Evolutionary conservation across 2,329 filamentous ascomycete species (phyloP).

Genomic region (Monosporascus ibericus): DNA sequence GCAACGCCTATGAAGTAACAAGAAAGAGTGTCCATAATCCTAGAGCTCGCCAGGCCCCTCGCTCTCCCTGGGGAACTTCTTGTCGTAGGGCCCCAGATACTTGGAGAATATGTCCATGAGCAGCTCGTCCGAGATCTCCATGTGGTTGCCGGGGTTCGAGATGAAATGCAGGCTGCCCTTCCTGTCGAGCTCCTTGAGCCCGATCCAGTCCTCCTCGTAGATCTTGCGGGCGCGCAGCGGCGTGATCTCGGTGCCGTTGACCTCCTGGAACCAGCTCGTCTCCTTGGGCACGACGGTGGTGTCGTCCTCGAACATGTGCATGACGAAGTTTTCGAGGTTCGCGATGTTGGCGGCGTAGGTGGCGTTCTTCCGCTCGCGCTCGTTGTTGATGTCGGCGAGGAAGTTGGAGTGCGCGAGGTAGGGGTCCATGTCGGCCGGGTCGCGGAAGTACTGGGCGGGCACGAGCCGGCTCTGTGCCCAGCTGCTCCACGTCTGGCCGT

Average conservation of each 20-base stretch:
- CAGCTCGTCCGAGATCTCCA: constrained; percentile 65
- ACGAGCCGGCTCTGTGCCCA: constrained; percentile 77
- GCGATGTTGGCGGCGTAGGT: constrained; percentile 68
- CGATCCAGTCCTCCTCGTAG: constrained; percentile 92
- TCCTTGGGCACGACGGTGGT: constrained; percentile 83
- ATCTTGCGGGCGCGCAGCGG: constrained; percentile 62
- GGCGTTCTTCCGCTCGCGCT: constrained; percentile 67
- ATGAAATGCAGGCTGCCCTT: constrained; percentile 74
- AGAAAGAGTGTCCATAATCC: constrained; percentile 1
- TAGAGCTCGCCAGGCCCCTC: constrained; percentile 32
- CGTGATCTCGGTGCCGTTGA: constrained; percentile 64
- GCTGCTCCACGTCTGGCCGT: constrained; percentile 71
- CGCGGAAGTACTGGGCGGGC: constrained; percentile 91
- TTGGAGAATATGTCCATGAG: constrained; percentile 60
- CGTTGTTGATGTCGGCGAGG: constrained; percentile 94
- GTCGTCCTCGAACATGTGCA: constrained; percentile 88
- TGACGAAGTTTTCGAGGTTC: constrained; percentile 68
- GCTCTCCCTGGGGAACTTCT: constrained; percentile 26
- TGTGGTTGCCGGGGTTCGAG: constrained; percentile 71
- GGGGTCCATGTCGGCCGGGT: constrained; percentile 57
- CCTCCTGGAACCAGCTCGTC: constrained; percentile 84
- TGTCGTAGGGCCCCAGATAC: constrained; percentile 54
- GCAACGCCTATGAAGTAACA: background rate
- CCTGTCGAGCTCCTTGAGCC: constrained; percentile 70
- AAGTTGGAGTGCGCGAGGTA: constrained; percentile 84